Conservation (phyloP, 208 protist genomes). For the Wallacemonas collosoma region DNA sequence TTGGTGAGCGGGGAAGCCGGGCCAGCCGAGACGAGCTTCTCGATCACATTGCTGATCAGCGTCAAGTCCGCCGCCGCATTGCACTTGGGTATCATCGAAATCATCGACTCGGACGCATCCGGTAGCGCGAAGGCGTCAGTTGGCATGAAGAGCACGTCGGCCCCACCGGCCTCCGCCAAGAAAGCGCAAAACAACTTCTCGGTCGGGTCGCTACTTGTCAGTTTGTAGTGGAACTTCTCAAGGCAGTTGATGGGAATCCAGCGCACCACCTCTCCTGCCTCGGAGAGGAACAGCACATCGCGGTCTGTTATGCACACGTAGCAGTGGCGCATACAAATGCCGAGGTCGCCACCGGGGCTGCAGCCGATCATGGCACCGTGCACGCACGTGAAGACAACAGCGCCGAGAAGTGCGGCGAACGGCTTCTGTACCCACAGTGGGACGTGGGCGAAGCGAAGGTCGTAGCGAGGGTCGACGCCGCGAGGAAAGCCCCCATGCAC, state of each 20-base stretch:
- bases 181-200: slow-evolving; percentile 20
- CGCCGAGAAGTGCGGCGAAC: slow-evolving; percentile 30
- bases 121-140: slow-evolving; percentile 18
- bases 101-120: slow-evolving; percentile 29
- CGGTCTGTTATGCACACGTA: slow-evolving; percentile 47
- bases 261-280: slow-evolving; percentile 26
- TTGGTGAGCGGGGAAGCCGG: background rate
- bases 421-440: slow-evolving; percentile 36
- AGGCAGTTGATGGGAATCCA: slow-evolving; percentile 24
- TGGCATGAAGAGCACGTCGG: slow-evolving; percentile 34
- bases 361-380: slow-evolving; percentile 49
- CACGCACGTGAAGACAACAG: slow-evolving; percentile 49
- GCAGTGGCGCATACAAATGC: slow-evolving; percentile 29
- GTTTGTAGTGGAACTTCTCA: slow-evolving; percentile 32
- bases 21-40: background rate
- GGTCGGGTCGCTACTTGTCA: background rate
- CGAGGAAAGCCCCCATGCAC: slow-evolving; percentile 34
- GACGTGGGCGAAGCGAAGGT: slow-evolving; percentile 32
- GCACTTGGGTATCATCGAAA: slow-evolving; percentile 27
- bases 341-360: slow-evolving; percentile 22
- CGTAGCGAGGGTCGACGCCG: slow-evolving; percentile 47
- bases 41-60: background rate
- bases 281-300: slow-evolving; percentile 32
- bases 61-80: slow-evolving; percentile 2
- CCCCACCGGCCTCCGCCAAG: slow-evolving; percentile 14